phyloP scores from a whole-genome alignment of 371 early-diverging fungal species.

The Actinomortierella ambigua region DNA sequence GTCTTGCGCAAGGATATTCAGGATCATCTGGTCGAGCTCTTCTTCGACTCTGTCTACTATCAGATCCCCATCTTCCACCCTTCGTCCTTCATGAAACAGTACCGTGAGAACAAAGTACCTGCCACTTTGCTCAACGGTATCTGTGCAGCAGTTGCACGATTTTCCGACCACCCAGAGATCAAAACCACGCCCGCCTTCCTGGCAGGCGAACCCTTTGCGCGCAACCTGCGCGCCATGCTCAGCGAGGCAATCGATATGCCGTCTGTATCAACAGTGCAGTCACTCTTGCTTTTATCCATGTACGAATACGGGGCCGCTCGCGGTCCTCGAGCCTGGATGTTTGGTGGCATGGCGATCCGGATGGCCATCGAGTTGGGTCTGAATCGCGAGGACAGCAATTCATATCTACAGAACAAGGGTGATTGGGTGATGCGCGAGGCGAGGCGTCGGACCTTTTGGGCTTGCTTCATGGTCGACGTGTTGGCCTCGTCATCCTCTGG shows the following conservation, averaged over 20 bases:
- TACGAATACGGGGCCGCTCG: slow-evolving; percentile 67
- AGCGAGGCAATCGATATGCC: slow-evolving; percentile 56
- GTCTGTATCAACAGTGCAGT: slow-evolving; percentile 56
- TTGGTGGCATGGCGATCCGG: slow-evolving; percentile 64
- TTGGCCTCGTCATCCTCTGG: slow-evolving; percentile 52
- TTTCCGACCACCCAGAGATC: slow-evolving; percentile 45
- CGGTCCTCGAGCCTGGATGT: slow-evolving; percentile 69
- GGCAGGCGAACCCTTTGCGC: slow-evolving; percentile 48
- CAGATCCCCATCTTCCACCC: slow-evolving; percentile 61
- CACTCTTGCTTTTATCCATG: slow-evolving; percentile 55
- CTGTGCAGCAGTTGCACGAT: slow-evolving; percentile 47
- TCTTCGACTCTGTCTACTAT: slow-evolving; percentile 59
- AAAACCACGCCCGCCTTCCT: slow-evolving; percentile 34
- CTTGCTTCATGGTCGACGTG: slow-evolving; percentile 47
- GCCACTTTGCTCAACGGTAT: slow-evolving; percentile 40
- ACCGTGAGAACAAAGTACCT: slow-evolving; percentile 35
- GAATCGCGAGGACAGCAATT: slow-evolving; percentile 53
- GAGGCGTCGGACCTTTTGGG: slow-evolving; percentile 59
- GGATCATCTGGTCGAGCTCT: slow-evolving; percentile 56
- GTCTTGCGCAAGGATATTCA: slow-evolving; percentile 57
- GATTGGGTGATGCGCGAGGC: slow-evolving; percentile 58
- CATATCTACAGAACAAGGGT: slow-evolving; percentile 36
- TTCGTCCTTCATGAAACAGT: slow-evolving; percentile 44
- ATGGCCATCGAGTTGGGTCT: slow-evolving; percentile 58
- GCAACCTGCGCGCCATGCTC: slow-evolving; percentile 29